Evolutionary conservation across 805 yeast genomes (phyloP).

Genomic region (Pichia exigua): DNA sequence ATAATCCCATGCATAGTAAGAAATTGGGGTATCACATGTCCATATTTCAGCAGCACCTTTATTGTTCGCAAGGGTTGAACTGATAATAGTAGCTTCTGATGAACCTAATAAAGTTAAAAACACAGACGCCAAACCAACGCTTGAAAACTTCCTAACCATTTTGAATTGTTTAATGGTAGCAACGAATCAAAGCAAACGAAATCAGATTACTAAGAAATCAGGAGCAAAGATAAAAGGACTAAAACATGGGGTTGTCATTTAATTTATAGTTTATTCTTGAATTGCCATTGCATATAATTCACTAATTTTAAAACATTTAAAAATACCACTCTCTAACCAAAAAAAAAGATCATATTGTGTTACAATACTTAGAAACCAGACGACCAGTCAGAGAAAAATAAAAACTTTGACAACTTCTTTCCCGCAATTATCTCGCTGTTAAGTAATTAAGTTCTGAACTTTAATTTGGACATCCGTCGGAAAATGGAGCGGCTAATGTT

Average conservation of each 20-base stretch:
- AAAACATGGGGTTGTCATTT: background rate
- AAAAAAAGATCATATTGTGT: too few species aligned
- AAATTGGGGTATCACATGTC: slow-evolving; percentile 11
- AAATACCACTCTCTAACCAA: too few species aligned
- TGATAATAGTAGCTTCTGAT: background rate
- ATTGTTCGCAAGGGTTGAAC: background rate
- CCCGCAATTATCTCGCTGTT: too few species aligned
- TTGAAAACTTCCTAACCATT: background rate
- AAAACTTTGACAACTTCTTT: too few species aligned
- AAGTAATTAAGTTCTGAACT: too few species aligned
- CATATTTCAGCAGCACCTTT: slow-evolving; percentile 12
- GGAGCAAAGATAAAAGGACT: background rate
- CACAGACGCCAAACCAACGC: background rate
- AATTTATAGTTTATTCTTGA: background rate
- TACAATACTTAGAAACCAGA: too few species aligned
- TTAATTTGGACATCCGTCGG: too few species aligned
- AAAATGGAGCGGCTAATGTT: too few species aligned
- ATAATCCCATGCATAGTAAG: slow-evolving; percentile 9
- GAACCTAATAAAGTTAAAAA: background rate
- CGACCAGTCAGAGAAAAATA: too few species aligned
- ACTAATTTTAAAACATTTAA: too few species aligned
- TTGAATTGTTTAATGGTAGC: background rate
- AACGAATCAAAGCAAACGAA: background rate
- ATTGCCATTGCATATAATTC: background rate
- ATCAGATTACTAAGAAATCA: background rate